These are phyloP conservation scores for Boletus sp. DNA, from an alignment of 768 basidiomycete species.

Conservation along the genomic window DNA sequence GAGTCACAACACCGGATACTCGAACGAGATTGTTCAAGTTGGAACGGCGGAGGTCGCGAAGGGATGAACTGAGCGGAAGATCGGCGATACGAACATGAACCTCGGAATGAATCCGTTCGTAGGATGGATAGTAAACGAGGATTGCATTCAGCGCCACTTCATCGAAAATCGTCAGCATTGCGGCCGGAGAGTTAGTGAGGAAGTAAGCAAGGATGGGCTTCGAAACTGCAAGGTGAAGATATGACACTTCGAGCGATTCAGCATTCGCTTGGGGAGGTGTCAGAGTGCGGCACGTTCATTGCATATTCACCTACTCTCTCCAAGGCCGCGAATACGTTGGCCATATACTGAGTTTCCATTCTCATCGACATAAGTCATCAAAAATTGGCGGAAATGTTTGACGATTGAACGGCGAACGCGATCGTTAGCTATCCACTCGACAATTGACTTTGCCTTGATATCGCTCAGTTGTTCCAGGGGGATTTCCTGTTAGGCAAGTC, in stretches of 20 bases:
- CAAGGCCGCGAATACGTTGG: slow-evolving; percentile 86
- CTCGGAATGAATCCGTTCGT: slow-evolving; percentile 96
- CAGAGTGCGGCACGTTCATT: slow-evolving; percentile 7
- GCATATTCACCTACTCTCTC: slow-evolving; percentile 68
- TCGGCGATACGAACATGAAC: slow-evolving; percentile 97
- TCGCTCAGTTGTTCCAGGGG: slow-evolving; percentile 95
- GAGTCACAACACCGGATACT: slow-evolving; percentile 92
- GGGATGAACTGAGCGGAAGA: slow-evolving; percentile 82
- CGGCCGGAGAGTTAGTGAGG: slow-evolving; percentile 88
- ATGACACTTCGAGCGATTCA: slow-evolving; percentile 96
- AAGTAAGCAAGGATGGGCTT: slow-evolving; percentile 98
- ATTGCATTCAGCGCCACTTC: slow-evolving; percentile 93
- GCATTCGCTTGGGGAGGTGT: slow-evolving; percentile 67
- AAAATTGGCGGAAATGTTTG: slow-evolving; percentile 90
- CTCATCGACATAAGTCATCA: slow-evolving; percentile 95
- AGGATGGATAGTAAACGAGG: slow-evolving; percentile 91
- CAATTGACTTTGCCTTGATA: slow-evolving; percentile 95
- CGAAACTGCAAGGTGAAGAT: slow-evolving; percentile 87
- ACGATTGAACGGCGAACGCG: slow-evolving; percentile 87
- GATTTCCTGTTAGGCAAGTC: slow-evolving; percentile 59
- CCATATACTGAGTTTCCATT: slow-evolving; percentile 91
- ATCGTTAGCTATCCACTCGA: slow-evolving; percentile 95
- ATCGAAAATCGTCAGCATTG: slow-evolving; percentile 94
- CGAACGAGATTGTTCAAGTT: slow-evolving; percentile 96
- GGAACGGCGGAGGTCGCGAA: slow-evolving; percentile 89